Base-by-base conservation (phyloP, 805 yeast species). In the Lipomyces chichibuensis region DNA sequence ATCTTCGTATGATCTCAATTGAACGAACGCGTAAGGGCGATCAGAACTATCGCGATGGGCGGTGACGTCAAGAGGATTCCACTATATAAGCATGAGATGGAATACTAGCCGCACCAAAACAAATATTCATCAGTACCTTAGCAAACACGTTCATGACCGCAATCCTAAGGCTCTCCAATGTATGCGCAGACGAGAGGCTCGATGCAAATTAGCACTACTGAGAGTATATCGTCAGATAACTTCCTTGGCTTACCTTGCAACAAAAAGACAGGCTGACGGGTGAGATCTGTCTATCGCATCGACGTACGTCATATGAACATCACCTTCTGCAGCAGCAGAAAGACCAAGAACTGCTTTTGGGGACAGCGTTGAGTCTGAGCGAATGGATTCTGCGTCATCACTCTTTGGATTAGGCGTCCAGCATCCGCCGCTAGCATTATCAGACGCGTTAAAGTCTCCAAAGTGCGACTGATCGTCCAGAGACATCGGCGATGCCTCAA, bases 181-280 rank as follows among this genome's bases (percentile, higher is more conserved):
- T 57, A 29, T 66, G 63, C 5, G 71, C 53, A 2, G 71, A 66
- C 27, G 71, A 59, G 20, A 69, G 59, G 52, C 71, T 67, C 20
- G 27, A 20, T 3, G 37, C 49, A 27, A 25, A 35, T 33, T 32
- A 60, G 56, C 27, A 13, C 17, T 11, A 13, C 13, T 11, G 23
- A 2, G 43, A 6, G 9, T 2, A 43, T 43, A 43, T 43, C 20
- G 9, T 43, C 49, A 56, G 14, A 11, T 23, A 11, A 27, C 17
- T 17, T 25, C 17, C 23, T 27, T 39, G 20, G 14, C 58, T 5
- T 57, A 57, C 67, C 70, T 67, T 8, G 71, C 71, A 20, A 69
- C 71, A 57, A 69, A 69, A 2, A 69, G 59, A 51, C 71, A 69
- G 7, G 71, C 71, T 14, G 71, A 69, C 17, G 71, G 71, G 55